Base-by-base conservation (phyloP, 345 rosid species). In the Arabis alpina region DNA sequence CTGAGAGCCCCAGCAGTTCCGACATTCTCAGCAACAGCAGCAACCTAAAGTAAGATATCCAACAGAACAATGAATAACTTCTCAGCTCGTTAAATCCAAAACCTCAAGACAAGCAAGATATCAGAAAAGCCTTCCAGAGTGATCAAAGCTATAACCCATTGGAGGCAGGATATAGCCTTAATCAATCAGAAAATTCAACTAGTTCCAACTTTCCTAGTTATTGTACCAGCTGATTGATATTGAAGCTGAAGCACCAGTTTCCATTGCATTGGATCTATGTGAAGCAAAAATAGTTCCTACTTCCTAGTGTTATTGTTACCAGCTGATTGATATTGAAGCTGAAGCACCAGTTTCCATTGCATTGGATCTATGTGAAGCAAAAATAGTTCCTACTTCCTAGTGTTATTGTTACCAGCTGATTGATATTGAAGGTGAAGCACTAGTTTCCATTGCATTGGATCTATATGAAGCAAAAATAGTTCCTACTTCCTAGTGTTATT, bases 1-100 rank as follows among this genome's bases (percentile, higher is more conserved):
- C 96, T 85, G 79, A 94, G 81, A 15, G 99, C 99, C 51, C 91
- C 99, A 75, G 91, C 96, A 45, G 99, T 86, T 73, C 95, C 97
- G 3, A 94, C 85, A 78, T 91, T 96, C 79, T 91, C 96, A 52
- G 93, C 84, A 70, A 94, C 97, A 10, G 91, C 82, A 77, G 95
- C 97, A 64, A 91, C 97, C 98, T 93, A 73, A 54, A 37, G 66
- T 39, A 62, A 54, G 15, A 54, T 19, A 68, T 45, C 7, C 52
- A 44, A 2, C 4, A 59, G 14, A 43, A 8, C 36, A 43, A 12
- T 12, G 2, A 28, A 23, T 4, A 47, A n/a, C 34, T 16, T 19
- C 12, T 42, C 61, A 61, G 49, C 30, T 62, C 41, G 9, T 16
- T 4, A 36, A 14, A n/a, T 44, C 11, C n/a, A 60, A 32, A 66